A percentile compares a stretch with the other conserved stretches of the same genome.
phyloP scores from a whole-genome alignment of 176 grass and related monocot genomes.

The Oryza rufipogon region DNA sequence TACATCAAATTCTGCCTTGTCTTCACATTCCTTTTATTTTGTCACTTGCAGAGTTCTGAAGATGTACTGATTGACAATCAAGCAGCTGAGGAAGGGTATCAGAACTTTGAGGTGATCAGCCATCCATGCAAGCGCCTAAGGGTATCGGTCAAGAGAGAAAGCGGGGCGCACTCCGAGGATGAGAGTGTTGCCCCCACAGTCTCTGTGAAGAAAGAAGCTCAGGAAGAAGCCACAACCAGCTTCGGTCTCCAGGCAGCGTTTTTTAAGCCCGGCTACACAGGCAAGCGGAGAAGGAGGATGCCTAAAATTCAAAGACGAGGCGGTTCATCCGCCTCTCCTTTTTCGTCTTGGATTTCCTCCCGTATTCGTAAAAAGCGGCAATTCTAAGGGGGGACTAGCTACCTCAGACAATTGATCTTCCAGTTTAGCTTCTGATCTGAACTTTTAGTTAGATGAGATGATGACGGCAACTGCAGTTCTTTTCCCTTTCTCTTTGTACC shows the following conservation, averaged over 20 bases:
- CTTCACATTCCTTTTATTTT: slow-evolving; percentile 24
- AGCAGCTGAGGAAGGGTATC: slow-evolving; percentile 69
- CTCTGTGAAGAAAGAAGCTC: slow-evolving; percentile 35
- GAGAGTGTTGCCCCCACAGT: slow-evolving; percentile 52
- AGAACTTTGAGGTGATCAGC: slow-evolving; percentile 67
- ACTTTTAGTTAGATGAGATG: slow-evolving; percentile 22
- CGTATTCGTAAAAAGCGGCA: slow-evolving; percentile 47
- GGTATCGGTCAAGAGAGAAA: slow-evolving; percentile 55
- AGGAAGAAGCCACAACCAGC: slow-evolving; percentile 46
- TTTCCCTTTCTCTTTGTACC: slow-evolving; percentile 1
- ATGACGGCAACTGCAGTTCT: slow-evolving; percentile 4
- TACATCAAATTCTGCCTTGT: slow-evolving; percentile 4
- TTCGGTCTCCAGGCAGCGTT: slow-evolving; percentile 44
- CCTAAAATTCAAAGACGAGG: slow-evolving; percentile 56
- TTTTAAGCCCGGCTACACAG: slow-evolving; percentile 64
- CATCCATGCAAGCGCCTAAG: slow-evolving; percentile 52
- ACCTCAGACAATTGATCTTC: not conserved
- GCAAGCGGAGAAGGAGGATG: slow-evolving; percentile 63
- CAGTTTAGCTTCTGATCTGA: not conserved
- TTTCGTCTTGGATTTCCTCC: slow-evolving; percentile 45
- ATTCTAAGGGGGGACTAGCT: not conserved
- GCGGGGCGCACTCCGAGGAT: slow-evolving; percentile 52
- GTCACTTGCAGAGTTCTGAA: slow-evolving; percentile 63
- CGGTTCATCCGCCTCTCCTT: slow-evolving; percentile 17
- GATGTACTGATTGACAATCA: slow-evolving; percentile 93